Evolutionary conservation across 179 eudicot species (phyloP).

Genomic region (Silene coronaria): DNA sequence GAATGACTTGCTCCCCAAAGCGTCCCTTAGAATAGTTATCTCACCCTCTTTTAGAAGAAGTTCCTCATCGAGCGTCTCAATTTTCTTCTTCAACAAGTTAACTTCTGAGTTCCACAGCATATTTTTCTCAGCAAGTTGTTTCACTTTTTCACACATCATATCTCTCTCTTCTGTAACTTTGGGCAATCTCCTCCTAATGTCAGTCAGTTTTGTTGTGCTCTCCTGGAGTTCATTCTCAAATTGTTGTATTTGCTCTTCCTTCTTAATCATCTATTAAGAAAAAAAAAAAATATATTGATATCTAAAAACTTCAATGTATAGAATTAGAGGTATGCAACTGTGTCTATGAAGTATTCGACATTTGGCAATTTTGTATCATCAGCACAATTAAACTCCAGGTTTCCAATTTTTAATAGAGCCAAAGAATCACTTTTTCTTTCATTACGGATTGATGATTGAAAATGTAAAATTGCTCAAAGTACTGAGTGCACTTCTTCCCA

Average conservation of each 20-base stretch:
- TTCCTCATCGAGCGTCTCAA: constrained; percentile 81
- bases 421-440: too few relatives aligned
- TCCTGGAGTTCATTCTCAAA: constrained; percentile 60
- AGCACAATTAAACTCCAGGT: too few relatives aligned
- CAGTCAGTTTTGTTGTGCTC: constrained; percentile 51
- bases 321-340: too few relatives aligned
- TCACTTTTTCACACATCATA: constrained; percentile 75
- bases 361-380: too few relatives aligned
- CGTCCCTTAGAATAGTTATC: constrained; percentile 71
- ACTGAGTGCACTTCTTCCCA: too few relatives aligned
- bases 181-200: constrained; percentile 49
- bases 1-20: constrained; percentile 53
- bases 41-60: constrained; percentile 87
- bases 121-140: constrained; percentile 61
- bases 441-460: too few relatives aligned
- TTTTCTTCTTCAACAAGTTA: constrained; percentile 56
- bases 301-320: too few relatives aligned
- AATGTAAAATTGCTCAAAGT: too few relatives aligned
- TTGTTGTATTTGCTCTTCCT: constrained; percentile 59
- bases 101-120: constrained; percentile 74
- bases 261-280: constrained; percentile 52
- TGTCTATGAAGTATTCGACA: too few relatives aligned
- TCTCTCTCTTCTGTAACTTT: constrained; percentile 81
- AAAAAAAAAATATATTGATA: neutral
- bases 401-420: too few relatives aligned